Evolutionary conservation across 1,284 basidiomycete species (phyloP), one percentile per base, ranked within the genome.

Genomic region (Heterobasidion parviporum): DNA sequence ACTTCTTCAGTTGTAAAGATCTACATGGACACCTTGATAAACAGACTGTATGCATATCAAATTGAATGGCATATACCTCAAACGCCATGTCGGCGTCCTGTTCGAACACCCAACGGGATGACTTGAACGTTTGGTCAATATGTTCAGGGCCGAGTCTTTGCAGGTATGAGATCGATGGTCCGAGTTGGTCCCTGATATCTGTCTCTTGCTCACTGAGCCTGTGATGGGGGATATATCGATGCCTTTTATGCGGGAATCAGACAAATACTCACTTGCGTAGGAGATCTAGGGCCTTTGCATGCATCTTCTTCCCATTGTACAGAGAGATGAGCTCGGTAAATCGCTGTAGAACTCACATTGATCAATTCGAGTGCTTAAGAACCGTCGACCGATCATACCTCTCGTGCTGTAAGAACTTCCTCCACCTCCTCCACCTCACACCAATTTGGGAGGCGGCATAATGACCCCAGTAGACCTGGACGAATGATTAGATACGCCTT

Each of bases 351-450:
- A 44, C 12, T 14, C 16, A 44, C 26, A 52, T 32, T 47, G 47
- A 53, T 18, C 20, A 16, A 20, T 6, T 26, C 26, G 5, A 26
- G 26, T 26, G 26, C 26, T 26, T 54, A 36, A 50, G 38, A 18
- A 48, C 34, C 16, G 34, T 38, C 59, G 50, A 18, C 26, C n/a
- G 6, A 20, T 63, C 78, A 55, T 60, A 93, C 94, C 80, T 90
- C 87, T 35, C 89, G 81, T 38, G 84, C 83, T 60, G 83, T 80
- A 47, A 99, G 72, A 56, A 94, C 82, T 65, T 90, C 91, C 68
- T 98, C 94, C 0, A 99, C 93, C 67, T 98, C 93, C 1, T 86
- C 85, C 0, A 98, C 94, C 66, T 98, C 94, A 70, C 95, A 98
- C 93, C 94, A 99, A 70, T 98, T 98, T 18, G 92, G 84, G 44